Evolutionary conservation across 805 yeast species (phyloP).

Genomic region (Schwanniomyces occidentalis): DNA sequence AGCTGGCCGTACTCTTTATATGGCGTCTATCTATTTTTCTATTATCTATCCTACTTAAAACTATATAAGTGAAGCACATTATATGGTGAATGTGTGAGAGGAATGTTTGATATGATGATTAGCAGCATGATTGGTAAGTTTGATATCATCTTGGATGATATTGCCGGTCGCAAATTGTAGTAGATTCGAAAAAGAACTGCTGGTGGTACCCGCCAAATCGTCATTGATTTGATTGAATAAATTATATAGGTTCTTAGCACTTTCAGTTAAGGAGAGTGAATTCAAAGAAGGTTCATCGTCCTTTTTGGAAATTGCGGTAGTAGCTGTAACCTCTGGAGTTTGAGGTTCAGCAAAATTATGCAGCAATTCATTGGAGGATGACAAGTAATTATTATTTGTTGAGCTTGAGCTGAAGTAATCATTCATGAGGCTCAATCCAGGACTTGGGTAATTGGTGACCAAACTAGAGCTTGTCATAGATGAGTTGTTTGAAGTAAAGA

Average conservation of each 20-base stretch:
- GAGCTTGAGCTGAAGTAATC: conserved; percentile 1
- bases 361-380: too few relatives aligned
- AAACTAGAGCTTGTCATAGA: conserved; percentile 12
- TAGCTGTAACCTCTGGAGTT: too few relatives aligned
- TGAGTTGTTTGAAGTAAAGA: conserved; percentile 12
- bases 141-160: conserved; percentile 1
- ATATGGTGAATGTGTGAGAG: too few relatives aligned
- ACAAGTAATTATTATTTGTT: too few relatives aligned
- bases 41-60: too few relatives aligned
- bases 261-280: conserved; percentile 22
- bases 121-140: too few relatives aligned
- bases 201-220: conserved; percentile 17
- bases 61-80: too few relatives aligned
- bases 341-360: too few relatives aligned
- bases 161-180: conserved; percentile 17
- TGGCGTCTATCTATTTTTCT: too few relatives aligned
- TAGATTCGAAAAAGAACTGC: conserved; percentile 21
- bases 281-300: conserved; percentile 12
- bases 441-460: conserved; percentile 12
- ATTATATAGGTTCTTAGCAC: conserved; percentile 30
- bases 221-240: conserved; percentile 28
- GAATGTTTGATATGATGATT: too few relatives aligned
- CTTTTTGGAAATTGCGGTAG: conserved; percentile 4
- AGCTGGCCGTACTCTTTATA: too few relatives aligned
- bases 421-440: conserved; percentile 5